These are phyloP conservation scores for Starmerella apis DNA, from an alignment of 805 yeast genomes.

Conservation along the genomic window DNA sequence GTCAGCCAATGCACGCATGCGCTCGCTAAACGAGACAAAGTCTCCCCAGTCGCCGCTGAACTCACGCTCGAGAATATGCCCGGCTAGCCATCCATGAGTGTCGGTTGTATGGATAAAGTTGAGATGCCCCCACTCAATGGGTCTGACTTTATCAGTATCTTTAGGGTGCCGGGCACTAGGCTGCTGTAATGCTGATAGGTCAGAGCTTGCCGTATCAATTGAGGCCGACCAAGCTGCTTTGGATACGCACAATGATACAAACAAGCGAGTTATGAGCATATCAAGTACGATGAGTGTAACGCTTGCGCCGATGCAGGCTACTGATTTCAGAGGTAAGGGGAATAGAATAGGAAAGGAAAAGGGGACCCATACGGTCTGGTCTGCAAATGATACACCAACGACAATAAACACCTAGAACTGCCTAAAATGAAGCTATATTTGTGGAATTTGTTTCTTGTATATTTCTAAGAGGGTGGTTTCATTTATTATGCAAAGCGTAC, in stretches of 20 bases:
- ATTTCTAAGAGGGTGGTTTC: too few relatives aligned
- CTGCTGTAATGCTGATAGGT: slow-evolving; percentile 6
- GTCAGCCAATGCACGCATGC: slow-evolving; percentile 40
- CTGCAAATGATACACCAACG: too few relatives aligned
- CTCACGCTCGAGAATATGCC: slow-evolving; percentile 62
- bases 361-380: neutral
- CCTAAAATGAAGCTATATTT: too few relatives aligned
- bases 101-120: slow-evolving; percentile 93
- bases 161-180: slow-evolving; percentile 16
- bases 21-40: slow-evolving; percentile 54
- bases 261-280: neutral
- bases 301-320: neutral
- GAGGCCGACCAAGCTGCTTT: neutral
- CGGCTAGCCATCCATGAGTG: slow-evolving; percentile 92
- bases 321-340: neutral
- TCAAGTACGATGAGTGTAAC: too few relatives aligned
- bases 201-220: neutral
- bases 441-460: too few relatives aligned
- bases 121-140: slow-evolving; percentile 56
- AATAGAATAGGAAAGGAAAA: neutral
- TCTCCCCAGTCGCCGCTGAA: slow-evolving; percentile 82
- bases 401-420: too few relatives aligned
- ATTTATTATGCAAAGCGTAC: too few relatives aligned
- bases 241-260: neutral
- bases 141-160: slow-evolving; percentile 34